phyloP scores from a whole-genome alignment of 768 basidiomycete species.

The Phylloporus rhodoxanthus region DNA sequence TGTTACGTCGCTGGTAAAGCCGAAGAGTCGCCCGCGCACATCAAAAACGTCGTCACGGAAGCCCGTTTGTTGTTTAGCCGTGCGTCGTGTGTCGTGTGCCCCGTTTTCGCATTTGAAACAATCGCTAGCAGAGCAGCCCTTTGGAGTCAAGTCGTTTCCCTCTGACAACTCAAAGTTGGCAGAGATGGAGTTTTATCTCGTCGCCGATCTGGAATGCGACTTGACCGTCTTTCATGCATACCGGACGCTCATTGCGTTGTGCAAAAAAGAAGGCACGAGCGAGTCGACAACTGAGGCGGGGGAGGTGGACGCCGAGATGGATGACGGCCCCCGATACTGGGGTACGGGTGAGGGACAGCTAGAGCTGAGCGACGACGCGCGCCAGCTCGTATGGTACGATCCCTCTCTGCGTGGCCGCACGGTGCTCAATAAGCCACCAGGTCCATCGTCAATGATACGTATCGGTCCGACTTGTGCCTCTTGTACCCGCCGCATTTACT shows the following conservation, averaged over 20 bases:
- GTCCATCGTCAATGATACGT: slow-evolving; percentile 96
- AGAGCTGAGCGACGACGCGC: slow-evolving; percentile 64
- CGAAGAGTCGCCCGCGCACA: slow-evolving; percentile 91
- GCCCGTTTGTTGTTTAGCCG: slow-evolving; percentile 71
- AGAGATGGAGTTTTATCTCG: slow-evolving; percentile 98
- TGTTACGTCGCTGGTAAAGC: slow-evolving; percentile 96
- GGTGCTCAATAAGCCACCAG: slow-evolving; percentile 34
- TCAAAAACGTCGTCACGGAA: slow-evolving; percentile 86
- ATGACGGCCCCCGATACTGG: slow-evolving; percentile 66
- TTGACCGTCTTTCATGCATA: slow-evolving; percentile 93
- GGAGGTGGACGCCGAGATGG: slow-evolving; percentile 46
- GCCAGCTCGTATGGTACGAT: slow-evolving; percentile 87
- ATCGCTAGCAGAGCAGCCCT: slow-evolving; percentile 47
- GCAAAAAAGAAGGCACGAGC: slow-evolving; percentile 48
- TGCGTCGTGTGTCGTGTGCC: slow-evolving; percentile 32
- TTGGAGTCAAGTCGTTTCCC: slow-evolving; percentile 73
- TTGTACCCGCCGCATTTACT: slow-evolving; percentile 93
- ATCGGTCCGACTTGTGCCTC: slow-evolving; percentile 89
- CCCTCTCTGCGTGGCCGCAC: background rate
- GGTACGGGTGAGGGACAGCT: slow-evolving; percentile 75
- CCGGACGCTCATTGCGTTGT: slow-evolving; percentile 75
- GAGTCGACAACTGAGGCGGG: slow-evolving; percentile 49
- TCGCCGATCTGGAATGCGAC: slow-evolving; percentile 95
- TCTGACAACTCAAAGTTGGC: slow-evolving; percentile 88
- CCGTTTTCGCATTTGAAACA: background rate